Conservation (phyloP, 1,139 yeast species). For the Taiozyma sp. region DNA sequence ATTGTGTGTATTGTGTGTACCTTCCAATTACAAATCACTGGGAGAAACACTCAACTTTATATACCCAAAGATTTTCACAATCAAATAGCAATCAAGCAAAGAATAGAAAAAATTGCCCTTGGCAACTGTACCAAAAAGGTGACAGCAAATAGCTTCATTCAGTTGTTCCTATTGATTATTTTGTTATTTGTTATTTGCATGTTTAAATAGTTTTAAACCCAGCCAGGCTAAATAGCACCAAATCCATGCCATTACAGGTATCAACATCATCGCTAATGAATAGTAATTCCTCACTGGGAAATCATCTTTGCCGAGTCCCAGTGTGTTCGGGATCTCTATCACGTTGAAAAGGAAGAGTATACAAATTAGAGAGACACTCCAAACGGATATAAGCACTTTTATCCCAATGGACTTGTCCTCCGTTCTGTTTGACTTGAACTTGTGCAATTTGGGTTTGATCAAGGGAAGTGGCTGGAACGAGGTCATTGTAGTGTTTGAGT, state of each 20-base stretch:
- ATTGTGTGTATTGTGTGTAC: no score
- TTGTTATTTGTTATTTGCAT: constrained; percentile 11
- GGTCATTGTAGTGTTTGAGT: neutral
- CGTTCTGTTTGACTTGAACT: neutral
- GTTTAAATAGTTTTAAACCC: constrained; percentile 23
- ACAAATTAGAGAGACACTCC: neutral
- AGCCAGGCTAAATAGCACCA: constrained; percentile 23
- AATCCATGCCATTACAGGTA: constrained; percentile 22
- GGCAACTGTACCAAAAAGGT: no score
- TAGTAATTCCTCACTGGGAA: constrained; percentile 21
- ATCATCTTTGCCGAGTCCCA: constrained; percentile 4
- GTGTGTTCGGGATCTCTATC: neutral
- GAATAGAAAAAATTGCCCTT: no score
- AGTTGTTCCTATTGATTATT: no score
- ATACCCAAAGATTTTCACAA: no score
- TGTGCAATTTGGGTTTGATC: neutral
- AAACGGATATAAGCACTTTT: neutral
- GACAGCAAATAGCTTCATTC: no score
- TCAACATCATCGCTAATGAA: constrained; percentile 14
- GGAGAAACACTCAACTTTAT: no score
- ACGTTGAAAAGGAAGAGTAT: neutral
- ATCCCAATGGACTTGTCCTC: neutral
- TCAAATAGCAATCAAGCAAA: neutral
- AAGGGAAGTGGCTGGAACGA: neutral
- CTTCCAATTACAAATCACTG: no score